Evolutionary conservation across 2,329 filamentous ascomycete genomes (phyloP), one percentile per base, ranked within the genome.

Genomic region (Gaeumannomyces tritici): DNA sequence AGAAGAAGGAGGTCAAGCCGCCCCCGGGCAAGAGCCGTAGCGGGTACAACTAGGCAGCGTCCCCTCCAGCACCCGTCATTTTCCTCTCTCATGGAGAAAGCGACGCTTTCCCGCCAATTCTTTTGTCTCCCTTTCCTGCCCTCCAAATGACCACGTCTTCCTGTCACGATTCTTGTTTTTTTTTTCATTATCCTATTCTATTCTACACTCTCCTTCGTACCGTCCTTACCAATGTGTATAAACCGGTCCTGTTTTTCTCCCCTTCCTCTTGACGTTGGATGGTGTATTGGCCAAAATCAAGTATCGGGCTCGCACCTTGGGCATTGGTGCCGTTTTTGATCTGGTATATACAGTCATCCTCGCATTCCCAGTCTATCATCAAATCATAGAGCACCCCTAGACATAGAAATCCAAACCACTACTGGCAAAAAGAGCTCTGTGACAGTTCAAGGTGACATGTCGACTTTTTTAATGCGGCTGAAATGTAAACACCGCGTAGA

Each of bases 1-100:
- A 55, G 27, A 35, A 59, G 60, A 61, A 61, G 60, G 60, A 61
- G n/a, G 27, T 54, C 60, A 61, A 61, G 60, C 60, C 60, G 54
- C 60, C 60, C 15, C 51, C 54, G 4, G 60, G 60, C n/a, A 61
- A 61, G 54, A 61, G 60, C 60, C 60, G 60, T 42, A 61, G 60
- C 54, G 60, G 60, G 7, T 61, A 61, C 60, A 61, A 61, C 29
- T 61, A 33, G 35, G 33, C 8, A 15, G 42, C 42, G 2, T 51
- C 21, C 8, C 6, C 2, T 21, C 21, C 18, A 51, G 6, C 18
- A 2, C 42, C n/a, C 21, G 15, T 21, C 8, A n/a, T 4, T n/a
- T 51, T 51, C 2, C 9, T 47, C 15, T 12, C 3, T 18, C 18
- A 51, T 51, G 18, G 33, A 35, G 33, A 12, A 35, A 18, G 13